Conservation (phyloP, 192 early-diverging fungal species). For the Powellomyces hirtus region DNA sequence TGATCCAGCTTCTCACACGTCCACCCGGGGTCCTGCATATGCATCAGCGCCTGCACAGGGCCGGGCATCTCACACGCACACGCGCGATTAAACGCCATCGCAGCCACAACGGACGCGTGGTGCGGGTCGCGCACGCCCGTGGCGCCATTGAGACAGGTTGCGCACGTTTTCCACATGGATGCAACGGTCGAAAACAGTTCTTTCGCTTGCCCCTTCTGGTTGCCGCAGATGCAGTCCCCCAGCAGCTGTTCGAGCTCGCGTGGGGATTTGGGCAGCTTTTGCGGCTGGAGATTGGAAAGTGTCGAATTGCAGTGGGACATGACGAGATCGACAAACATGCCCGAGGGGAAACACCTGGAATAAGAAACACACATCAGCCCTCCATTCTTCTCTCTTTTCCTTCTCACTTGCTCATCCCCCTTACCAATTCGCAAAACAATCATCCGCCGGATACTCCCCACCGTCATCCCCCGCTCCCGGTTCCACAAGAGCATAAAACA, state of each 20-base stretch:
- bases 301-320: slow-evolving; percentile 21
- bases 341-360: slow-evolving; percentile 15
- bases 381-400: neutral
- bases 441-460: neutral
- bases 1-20: slow-evolving; percentile 4
- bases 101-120: neutral
- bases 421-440: slow-evolving; percentile 23
- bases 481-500: slow-evolving; percentile 8
- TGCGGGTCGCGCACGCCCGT: slow-evolving; percentile 13
- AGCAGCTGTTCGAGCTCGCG: slow-evolving; percentile 6
- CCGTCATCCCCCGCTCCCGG: neutral
- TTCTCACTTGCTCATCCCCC: neutral
- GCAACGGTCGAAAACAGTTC: neutral
- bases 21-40: slow-evolving; percentile 19
- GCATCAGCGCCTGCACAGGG: slow-evolving; percentile 7
- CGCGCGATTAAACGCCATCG: neutral
- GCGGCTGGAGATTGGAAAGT: neutral
- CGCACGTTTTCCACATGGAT: slow-evolving; percentile 20
- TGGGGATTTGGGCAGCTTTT: neutral
- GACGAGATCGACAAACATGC: slow-evolving; percentile 19
- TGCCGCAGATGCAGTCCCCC: slow-evolving; percentile 17
- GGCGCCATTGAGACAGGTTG: slow-evolving; percentile 7
- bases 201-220: neutral
- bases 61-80: slow-evolving; percentile 16
- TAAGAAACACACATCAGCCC: neutral